phyloP scores from a whole-genome alignment of 352 stramenopile species.

The Phytophthora sp. region DNA sequence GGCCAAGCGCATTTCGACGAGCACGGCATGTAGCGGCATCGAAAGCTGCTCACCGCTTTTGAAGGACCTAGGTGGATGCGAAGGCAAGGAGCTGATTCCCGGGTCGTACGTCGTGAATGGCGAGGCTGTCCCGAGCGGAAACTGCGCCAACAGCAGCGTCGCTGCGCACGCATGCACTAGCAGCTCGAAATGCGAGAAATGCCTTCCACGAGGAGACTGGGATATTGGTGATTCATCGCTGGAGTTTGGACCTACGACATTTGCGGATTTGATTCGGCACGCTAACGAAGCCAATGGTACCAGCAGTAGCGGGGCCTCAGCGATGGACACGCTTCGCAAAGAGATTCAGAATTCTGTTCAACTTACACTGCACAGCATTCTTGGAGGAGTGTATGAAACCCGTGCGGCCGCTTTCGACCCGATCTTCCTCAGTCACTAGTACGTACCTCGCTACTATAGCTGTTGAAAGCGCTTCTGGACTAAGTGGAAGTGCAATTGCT shows the following conservation, averaged over 20 bases:
- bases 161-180: slow-evolving; percentile 49
- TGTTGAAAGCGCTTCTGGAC: too few species aligned
- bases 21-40: slow-evolving; percentile 42
- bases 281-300: slow-evolving; percentile 36
- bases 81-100: slow-evolving; percentile 38
- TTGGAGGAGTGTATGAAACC: slow-evolving; percentile 50
- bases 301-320: slow-evolving; percentile 24
- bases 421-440: slow-evolving; percentile 58
- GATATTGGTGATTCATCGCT: slow-evolving; percentile 63
- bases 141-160: slow-evolving; percentile 65
- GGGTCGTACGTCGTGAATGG: slow-evolving; percentile 38
- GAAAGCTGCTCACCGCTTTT: slow-evolving; percentile 55
- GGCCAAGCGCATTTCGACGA: slow-evolving; percentile 53
- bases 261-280: slow-evolving; percentile 62
- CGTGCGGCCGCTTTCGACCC: slow-evolving; percentile 50
- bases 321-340: slow-evolving; percentile 41
- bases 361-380: slow-evolving; percentile 45
- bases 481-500: too few species aligned
- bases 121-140: slow-evolving; percentile 36
- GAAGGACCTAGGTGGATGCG: slow-evolving; percentile 60
- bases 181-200: slow-evolving; percentile 55
- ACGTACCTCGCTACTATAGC: slow-evolving; percentile 7
- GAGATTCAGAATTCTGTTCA: slow-evolving; percentile 48
- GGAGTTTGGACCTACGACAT: slow-evolving; percentile 67
- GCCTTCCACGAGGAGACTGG: slow-evolving; percentile 71